These are phyloP conservation scores for Fusarium papillatum DNA, from an alignment of 2,329 filamentous ascomycete species.

Conservation along the genomic window DNA sequence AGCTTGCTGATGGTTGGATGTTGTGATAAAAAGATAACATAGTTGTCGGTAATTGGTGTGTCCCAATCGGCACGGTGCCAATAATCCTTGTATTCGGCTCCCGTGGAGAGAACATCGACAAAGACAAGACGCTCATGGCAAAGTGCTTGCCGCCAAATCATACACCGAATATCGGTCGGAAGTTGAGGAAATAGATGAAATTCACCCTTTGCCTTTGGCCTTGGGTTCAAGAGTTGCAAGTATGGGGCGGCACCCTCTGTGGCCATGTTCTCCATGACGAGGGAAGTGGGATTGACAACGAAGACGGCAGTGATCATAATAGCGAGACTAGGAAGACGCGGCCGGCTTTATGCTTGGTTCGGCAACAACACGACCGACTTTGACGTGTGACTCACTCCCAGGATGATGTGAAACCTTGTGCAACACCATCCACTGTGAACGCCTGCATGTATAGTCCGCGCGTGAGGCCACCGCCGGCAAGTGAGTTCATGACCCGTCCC, in stretches of 20 bases:
- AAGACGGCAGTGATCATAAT: not conserved
- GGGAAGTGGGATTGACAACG: not conserved
- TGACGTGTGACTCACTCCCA: not conserved
- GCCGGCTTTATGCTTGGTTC: not conserved
- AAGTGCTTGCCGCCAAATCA: not conserved
- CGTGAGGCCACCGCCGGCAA: not conserved
- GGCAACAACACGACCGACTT: not conserved
- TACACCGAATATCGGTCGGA: fast-evolving
- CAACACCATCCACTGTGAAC: not conserved
- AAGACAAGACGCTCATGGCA: not conserved
- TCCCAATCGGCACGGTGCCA: too few relatives aligned
- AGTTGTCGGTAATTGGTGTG: not conserved
- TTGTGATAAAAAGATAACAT: not conserved
- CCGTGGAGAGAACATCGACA: too few relatives aligned
- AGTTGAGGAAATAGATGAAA: not conserved
- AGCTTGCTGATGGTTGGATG: not conserved
- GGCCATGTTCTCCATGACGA: not conserved
- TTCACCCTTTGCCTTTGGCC: not conserved
- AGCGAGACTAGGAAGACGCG: not conserved
- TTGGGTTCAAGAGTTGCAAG: not conserved
- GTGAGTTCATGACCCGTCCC: not conserved
- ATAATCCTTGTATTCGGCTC: too few relatives aligned
- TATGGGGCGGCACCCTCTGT: not conserved
- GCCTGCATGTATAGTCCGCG: not conserved
- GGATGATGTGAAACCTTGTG: not conserved